phyloP scores from a whole-genome alignment of 768 basidiomycete species.

The Pholiota conissans region DNA sequence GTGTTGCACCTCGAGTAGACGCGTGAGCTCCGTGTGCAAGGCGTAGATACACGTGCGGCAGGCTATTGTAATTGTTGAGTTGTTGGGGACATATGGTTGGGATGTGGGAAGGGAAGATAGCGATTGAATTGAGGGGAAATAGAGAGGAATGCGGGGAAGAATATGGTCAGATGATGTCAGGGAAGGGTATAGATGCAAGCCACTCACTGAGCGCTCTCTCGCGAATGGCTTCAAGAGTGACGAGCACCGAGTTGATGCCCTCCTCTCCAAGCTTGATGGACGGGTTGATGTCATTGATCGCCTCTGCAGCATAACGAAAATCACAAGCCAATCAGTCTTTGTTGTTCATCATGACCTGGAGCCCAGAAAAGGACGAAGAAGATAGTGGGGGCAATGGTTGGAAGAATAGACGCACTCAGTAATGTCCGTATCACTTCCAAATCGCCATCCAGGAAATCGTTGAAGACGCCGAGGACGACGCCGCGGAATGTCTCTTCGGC shows the following conservation, averaged over 20 bases:
- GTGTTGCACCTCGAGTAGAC: conserved; percentile 80
- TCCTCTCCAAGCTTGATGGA: conserved; percentile 77
- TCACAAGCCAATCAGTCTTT: not conserved
- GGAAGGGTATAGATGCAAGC: conserved; percentile 15
- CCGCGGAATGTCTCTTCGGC: conserved; percentile 81
- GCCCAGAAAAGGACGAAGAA: not conserved
- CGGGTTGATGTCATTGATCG: conserved; percentile 80
- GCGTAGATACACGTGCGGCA: conserved; percentile 77
- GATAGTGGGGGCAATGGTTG: not conserved
- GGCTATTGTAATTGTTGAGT: conserved; percentile 36
- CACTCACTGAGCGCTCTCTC: conserved; percentile 71
- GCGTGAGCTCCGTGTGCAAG: conserved; percentile 69
- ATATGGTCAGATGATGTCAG: not conserved
- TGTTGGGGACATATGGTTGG: not conserved
- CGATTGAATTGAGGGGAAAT: not conserved
- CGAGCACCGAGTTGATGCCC: conserved; percentile 73
- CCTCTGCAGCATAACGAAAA: conserved; percentile 40
- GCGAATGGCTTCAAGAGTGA: conserved; percentile 67
- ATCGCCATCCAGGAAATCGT: conserved; percentile 84
- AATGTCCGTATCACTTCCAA: conserved; percentile 80
- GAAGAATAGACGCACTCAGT: conserved; percentile 52
- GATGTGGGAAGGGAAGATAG: too few relatives aligned
- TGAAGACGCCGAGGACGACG: conserved; percentile 73
- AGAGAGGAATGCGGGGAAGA: not conserved
- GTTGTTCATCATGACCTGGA: not conserved